Evolutionary conservation across 129 eudicot species (phyloP).

Genomic region (Flaveria bidentis): DNA sequence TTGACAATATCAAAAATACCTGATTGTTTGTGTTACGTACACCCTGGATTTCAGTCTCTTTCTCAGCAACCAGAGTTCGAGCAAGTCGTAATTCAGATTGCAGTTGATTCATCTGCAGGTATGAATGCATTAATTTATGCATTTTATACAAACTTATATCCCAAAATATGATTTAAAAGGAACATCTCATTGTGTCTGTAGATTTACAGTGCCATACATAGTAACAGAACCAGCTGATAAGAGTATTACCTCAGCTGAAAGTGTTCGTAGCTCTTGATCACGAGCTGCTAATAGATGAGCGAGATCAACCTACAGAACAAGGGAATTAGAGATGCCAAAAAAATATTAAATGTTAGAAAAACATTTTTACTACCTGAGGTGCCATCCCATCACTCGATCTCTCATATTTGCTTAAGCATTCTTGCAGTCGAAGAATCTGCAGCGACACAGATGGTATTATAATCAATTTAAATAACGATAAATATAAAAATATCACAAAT

Average conservation of each 20-base stretch:
- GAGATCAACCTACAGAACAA: conserved; percentile 77
- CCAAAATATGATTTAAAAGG: neutral
- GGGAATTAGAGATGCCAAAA: neutral
- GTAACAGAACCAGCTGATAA: neutral
- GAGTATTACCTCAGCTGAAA: conserved; percentile 95
- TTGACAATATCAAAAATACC: conserved; percentile 37
- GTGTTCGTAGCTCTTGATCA: conserved; percentile 95
- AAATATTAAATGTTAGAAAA: neutral
- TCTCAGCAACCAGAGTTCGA: conserved; percentile 91
- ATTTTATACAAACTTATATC: conserved; percentile 3
- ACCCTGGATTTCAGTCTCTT: conserved; percentile 74
- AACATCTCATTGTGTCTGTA: neutral
- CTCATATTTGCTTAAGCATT: conserved; percentile 93
- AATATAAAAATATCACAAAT: neutral
- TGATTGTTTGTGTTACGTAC: conserved; percentile 76
- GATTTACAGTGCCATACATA: neutral
- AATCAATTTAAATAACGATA: neutral
- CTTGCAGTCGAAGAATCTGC: conserved; percentile 92
- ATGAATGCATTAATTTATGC: neutral
- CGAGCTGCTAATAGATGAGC: conserved; percentile 97
- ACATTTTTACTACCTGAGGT: conserved; percentile 76
- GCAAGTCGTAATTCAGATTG: conserved; percentile 94
- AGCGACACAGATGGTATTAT: conserved; percentile 19
- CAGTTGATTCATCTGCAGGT: conserved; percentile 80
- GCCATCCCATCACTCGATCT: conserved; percentile 73